These are phyloP conservation scores for Syzygium aqueum DNA, from an alignment of 345 rosid species.

Conservation along the genomic window DNA sequence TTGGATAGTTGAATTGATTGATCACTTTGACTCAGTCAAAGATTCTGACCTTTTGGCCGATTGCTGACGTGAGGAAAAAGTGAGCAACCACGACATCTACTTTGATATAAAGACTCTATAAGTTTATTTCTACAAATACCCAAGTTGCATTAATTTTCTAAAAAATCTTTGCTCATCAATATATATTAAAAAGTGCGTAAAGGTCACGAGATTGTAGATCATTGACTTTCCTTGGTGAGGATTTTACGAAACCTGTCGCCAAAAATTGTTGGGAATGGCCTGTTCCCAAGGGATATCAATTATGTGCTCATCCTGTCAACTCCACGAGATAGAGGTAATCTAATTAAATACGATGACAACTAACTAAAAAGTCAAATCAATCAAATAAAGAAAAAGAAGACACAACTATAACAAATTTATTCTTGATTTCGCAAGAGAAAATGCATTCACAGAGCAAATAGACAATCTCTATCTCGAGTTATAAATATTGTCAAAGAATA, in stretches of 20 bases:
- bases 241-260: accelerated
- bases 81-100: too few relatives aligned
- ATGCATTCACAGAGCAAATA: neutral
- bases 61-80: too few relatives aligned
- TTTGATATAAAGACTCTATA: too few relatives aligned
- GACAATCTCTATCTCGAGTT: neutral
- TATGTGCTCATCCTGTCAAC: accelerated
- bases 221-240: accelerated
- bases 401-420: neutral
- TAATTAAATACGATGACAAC: neutral
- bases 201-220: neutral
- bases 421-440: neutral
- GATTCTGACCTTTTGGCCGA: too few relatives aligned
- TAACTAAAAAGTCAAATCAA: neutral
- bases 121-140: neutral
- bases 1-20: too few relatives aligned
- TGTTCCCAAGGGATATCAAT: neutral
- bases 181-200: too few relatives aligned
- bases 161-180: neutral
- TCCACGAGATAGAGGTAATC: neutral
- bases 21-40: too few relatives aligned
- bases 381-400: neutral
- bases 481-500: neutral
- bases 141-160: neutral
- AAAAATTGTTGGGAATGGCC: neutral